Base-by-base conservation (phyloP, 495 filamentous ascomycete genomes). In the Podospora comata region DNA sequence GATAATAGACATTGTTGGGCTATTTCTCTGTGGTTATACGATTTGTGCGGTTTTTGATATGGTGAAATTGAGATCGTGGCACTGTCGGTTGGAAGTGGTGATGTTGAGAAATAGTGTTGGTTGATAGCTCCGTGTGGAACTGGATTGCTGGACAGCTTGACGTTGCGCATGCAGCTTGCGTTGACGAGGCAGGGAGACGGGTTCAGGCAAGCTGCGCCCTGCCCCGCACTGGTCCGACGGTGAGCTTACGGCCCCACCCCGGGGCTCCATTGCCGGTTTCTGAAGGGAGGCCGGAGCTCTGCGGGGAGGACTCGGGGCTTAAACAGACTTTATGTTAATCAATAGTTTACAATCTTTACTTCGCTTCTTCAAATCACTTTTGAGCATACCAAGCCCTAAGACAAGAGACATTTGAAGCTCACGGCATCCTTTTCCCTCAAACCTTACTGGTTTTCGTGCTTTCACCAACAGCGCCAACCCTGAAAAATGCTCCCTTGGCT, bases 1-100 rank as follows among this genome's bases (percentile, higher is more conserved):
- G 74, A 86, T 85, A 70, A 87, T 84, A 54, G 84, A 86, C 85
- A 87, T 87, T 55, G 69, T 73, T 73, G 16, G 65, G 23, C 39
- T 48, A 48, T 48, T 16, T 48, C 9, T 48, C 39, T 48, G 39
- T 48, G 39, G 9, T 48, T 48, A 32, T 32, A 32, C 30, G 30
- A 11, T 48, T 48, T 13, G 7, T 48, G 39, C 3, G 39, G 39
- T 5, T 13, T 48, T 48, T 0, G 0, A 13, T 23, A 23, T 48
- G 13, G 39, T 48, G 9, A 48, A 13, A 48, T 48, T 48, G 39
- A 3, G 9, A 16, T 11, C 2, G 2, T 13, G 39, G 9, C 39
- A 48, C 7, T 48, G 39, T 5, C 39, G 39, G 39, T 48, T 5
- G 15, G 39, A n/a, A 44, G 60, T 55, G n/a, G 66, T 48, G 9